Conservation (phyloP, 2,329 filamentous ascomycete genomes). For the Aspergillus transmontanensis region DNA sequence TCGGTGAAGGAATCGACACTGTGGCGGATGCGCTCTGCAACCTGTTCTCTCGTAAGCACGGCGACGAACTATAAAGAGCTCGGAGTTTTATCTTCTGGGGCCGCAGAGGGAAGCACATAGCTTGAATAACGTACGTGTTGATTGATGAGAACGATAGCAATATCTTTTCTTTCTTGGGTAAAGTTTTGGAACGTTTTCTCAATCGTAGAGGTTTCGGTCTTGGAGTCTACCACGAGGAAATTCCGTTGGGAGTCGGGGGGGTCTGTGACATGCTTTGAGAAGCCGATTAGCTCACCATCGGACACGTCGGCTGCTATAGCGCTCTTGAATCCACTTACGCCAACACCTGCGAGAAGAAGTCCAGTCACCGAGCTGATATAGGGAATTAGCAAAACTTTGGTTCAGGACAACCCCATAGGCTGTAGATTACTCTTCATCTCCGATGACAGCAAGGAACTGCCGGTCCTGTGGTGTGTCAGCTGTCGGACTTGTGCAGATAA, state of each 20-base stretch:
- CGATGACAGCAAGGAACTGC: slow-evolving; percentile 96
- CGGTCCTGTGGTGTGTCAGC: slow-evolving; percentile 63
- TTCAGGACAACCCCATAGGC: background rate
- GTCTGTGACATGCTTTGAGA: slow-evolving; percentile 77
- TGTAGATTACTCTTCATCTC: slow-evolving; percentile 76
- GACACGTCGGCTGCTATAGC: background rate
- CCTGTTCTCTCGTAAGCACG: slow-evolving; percentile 52
- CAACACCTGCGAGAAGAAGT: slow-evolving; percentile 90
- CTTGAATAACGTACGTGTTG: slow-evolving; percentile 71
- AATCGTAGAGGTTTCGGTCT: slow-evolving; percentile 86
- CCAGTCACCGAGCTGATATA: slow-evolving; percentile 85
- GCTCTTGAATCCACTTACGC: slow-evolving; percentile 60
- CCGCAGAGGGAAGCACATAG: background rate
- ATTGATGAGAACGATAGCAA: slow-evolving; percentile 95
- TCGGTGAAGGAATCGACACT: slow-evolving; percentile 89
- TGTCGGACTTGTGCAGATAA: background rate
- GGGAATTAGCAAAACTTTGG: slow-evolving; percentile 19
- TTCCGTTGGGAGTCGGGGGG: slow-evolving; percentile 92
- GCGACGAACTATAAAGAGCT: background rate
- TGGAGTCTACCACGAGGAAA: slow-evolving; percentile 92
- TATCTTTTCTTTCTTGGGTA: slow-evolving; percentile 88
- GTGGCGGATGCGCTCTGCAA: slow-evolving; percentile 91
- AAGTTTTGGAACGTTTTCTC: slow-evolving; percentile 89
- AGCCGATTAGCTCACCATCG: slow-evolving; percentile 7
- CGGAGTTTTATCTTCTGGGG: too few relatives aligned